A percentile compares a stretch with the other conserved stretches of the same genome.
These are phyloP conservation scores for Cordia subcordata DNA, from an alignment of 257 asterid species.

Conservation along the genomic window DNA sequence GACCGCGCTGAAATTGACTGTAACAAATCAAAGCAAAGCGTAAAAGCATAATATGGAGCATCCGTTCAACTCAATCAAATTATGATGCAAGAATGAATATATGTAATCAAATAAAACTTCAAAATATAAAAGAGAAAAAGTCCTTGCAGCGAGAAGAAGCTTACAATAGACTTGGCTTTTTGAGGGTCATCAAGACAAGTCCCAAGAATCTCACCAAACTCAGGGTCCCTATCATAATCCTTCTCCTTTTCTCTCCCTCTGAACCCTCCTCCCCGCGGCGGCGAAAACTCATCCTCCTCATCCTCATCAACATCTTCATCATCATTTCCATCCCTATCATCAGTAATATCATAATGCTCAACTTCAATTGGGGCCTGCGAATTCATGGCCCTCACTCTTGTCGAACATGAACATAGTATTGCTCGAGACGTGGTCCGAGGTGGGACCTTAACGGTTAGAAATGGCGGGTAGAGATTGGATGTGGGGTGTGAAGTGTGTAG, in stretches of 20 bases:
- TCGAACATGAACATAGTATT: slow-evolving; percentile 14
- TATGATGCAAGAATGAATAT: background rate
- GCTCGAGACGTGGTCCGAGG: slow-evolving; percentile 7
- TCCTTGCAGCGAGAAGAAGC: slow-evolving; percentile 7
- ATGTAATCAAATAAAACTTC: background rate
- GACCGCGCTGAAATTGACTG: background rate
- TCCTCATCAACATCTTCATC: slow-evolving; percentile 15
- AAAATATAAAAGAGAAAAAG: background rate
- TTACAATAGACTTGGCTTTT: slow-evolving; percentile 77
- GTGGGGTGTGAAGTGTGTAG: slow-evolving; percentile 22
- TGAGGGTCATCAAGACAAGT: slow-evolving; percentile 68
- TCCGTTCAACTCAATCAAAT: too few relatives aligned
- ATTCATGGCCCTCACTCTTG: slow-evolving; percentile 21
- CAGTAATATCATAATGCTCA: slow-evolving; percentile 17
- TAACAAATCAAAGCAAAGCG: background rate
- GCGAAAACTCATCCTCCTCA: slow-evolving; percentile 25
- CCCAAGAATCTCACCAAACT: slow-evolving; percentile 85
- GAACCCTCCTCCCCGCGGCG: slow-evolving; percentile 30
- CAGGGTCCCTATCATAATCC: slow-evolving; percentile 87
- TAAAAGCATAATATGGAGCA: background rate
- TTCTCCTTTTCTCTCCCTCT: slow-evolving; percentile 45
- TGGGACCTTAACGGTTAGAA: slow-evolving; percentile 11
- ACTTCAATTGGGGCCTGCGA: slow-evolving; percentile 29
- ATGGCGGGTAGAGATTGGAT: slow-evolving; percentile 14
- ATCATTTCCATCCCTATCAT: slow-evolving; percentile 18